Evolutionary conservation across 495 filamentous ascomycete species (phyloP).

Genomic region (Xylaria palmicola): DNA sequence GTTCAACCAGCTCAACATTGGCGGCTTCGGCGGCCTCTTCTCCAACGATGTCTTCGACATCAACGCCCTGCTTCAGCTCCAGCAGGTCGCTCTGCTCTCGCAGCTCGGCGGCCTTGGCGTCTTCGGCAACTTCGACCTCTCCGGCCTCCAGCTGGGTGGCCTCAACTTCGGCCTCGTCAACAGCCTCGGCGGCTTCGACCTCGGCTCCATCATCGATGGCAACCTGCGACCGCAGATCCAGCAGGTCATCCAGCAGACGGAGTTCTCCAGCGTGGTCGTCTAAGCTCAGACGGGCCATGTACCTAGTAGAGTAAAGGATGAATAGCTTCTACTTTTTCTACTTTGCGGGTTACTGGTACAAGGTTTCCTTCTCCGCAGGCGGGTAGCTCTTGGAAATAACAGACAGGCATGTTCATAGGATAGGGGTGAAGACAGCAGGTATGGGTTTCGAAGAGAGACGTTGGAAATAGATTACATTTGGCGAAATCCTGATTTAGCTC

Average conservation of each 20-base stretch:
- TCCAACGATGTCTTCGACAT: conserved; percentile 37
- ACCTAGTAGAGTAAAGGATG: background rate
- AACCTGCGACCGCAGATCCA: conserved; percentile 38
- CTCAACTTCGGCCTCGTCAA: conserved; percentile 42
- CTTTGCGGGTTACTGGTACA: conserved; percentile 5
- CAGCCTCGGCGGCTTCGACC: conserved; percentile 37
- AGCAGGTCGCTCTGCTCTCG: conserved; percentile 43
- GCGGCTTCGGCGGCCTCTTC: conserved; percentile 39
- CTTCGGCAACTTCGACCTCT: conserved; percentile 45
- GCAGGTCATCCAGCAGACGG: conserved; percentile 33
- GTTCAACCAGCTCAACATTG: conserved; percentile 44
- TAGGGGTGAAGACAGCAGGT: background rate
- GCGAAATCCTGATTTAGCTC: background rate
- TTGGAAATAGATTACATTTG: conserved; percentile 6
- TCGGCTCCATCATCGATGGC: conserved; percentile 38
- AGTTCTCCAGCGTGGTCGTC: conserved; percentile 23
- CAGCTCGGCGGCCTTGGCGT: conserved; percentile 43
- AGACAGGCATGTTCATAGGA: background rate
- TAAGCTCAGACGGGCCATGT: background rate
- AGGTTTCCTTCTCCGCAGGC: conserved; percentile 13
- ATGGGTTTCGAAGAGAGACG: background rate
- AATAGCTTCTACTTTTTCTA: background rate
- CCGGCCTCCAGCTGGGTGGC: conserved; percentile 35
- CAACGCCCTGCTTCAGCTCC: conserved; percentile 40
- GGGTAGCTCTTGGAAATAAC: conserved; percentile 3